A percentile compares a stretch with the other conserved stretches of the same genome.
Evolutionary conservation across 495 filamentous ascomycete species (phyloP).

Genomic region (Podospora tetraspora): DNA sequence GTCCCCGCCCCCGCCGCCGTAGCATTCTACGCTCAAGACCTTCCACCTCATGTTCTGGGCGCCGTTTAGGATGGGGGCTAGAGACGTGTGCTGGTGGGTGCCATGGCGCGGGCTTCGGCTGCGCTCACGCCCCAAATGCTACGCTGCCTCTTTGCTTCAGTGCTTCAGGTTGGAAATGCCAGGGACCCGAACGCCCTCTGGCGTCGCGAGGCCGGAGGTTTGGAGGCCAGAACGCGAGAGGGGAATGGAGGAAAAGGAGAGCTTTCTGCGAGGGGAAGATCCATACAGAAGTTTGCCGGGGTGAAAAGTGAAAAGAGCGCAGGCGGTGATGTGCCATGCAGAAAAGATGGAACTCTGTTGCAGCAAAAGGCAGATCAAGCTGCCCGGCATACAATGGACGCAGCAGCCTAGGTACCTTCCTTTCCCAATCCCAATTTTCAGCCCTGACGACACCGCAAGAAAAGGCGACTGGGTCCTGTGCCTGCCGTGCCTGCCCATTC

Average conservation of each 20-base stretch:
- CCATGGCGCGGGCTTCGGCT: background rate
- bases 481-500: background rate
- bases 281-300: slow-evolving; percentile 1
- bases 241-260: background rate
- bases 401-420: background rate
- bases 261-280: background rate
- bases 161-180: background rate
- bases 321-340: slow-evolving; percentile 1
- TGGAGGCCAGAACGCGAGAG: background rate
- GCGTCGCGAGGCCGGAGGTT: background rate
- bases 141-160: background rate
- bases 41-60: background rate
- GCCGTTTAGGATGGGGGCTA: background rate
- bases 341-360: background rate
- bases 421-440: background rate
- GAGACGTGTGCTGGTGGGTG: background rate
- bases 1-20: slow-evolving; percentile 1
- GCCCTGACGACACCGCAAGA: background rate
- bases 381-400: background rate
- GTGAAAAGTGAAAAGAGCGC: background rate
- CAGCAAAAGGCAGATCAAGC: background rate
- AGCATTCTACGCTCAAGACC: background rate
- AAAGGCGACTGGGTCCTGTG: background rate
- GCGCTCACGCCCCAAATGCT: background rate
- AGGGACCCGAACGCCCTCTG: background rate